Conservation (phyloP, 148 eudicot species). For the Gaultheria prostrata region DNA sequence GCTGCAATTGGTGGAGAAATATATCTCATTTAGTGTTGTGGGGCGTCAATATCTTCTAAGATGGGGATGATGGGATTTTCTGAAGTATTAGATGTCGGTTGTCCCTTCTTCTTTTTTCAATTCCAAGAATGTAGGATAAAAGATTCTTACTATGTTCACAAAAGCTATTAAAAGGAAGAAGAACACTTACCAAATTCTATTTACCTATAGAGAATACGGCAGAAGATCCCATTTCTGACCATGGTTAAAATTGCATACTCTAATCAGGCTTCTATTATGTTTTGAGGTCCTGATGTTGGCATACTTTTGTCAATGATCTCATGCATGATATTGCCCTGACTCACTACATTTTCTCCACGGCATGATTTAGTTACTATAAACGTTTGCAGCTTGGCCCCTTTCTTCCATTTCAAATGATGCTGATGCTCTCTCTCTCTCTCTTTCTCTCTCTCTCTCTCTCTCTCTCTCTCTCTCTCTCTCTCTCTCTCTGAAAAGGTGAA, state of each 20-base stretch:
- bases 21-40: background rate
- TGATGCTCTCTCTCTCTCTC: slow-evolving; percentile 12
- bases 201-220: background rate
- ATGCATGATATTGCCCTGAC: background rate
- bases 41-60: background rate
- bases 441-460: slow-evolving; percentile 10
- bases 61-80: background rate
- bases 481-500: slow-evolving; percentile 53
- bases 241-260: background rate
- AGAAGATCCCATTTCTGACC: background rate
- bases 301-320: background rate
- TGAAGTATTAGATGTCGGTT: background rate
- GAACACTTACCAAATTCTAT: background rate
- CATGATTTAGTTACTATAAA: slow-evolving; percentile 4
- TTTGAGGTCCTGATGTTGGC: background rate
- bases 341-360: background rate
- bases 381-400: slow-evolving; percentile 4
- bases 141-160: background rate
- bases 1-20: background rate
- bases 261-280: background rate
- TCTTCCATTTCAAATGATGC: slow-evolving; percentile 2
- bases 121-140: background rate
- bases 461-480: slow-evolving; percentile 15
- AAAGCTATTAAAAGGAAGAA: background rate
- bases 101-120: background rate